phyloP scores from a whole-genome alignment of 2,329 filamentous ascomycete genomes.

The Ophiostoma tasmaniense region DNA sequence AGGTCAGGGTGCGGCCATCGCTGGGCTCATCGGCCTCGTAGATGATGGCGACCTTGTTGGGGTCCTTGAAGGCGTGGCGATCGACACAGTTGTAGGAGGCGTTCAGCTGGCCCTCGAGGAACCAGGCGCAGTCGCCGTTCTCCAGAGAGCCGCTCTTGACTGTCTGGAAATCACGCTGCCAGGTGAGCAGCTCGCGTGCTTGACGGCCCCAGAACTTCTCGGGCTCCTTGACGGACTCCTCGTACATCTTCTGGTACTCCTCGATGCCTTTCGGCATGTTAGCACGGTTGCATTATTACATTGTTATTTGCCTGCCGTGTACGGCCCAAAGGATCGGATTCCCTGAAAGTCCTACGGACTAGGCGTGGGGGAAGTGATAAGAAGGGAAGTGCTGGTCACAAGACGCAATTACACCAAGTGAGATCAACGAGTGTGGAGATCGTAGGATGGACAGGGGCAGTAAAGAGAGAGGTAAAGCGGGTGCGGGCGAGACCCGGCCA shows the following conservation, averaged over 20 bases:
- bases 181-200: constrained; percentile 82
- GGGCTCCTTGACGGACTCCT: constrained; percentile 83
- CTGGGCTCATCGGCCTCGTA: constrained; percentile 92
- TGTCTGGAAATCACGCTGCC: constrained; percentile 87
- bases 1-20: constrained; percentile 84
- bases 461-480: background rate
- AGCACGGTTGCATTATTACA: background rate
- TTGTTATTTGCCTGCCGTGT: background rate
- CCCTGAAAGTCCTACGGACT: constrained; percentile 17
- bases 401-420: background rate
- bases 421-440: background rate
- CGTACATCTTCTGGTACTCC: constrained; percentile 60
- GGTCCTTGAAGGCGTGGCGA: constrained; percentile 90
- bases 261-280: constrained; percentile 42
- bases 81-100: constrained; percentile 97
- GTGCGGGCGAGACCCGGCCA: background rate
- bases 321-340: background rate
- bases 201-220: constrained; percentile 81
- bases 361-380: background rate
- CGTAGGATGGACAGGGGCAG: background rate
- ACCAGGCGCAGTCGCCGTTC: constrained; percentile 87
- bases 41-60: constrained; percentile 89
- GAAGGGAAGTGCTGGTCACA: background rate
- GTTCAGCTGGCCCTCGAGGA: constrained; percentile 85
- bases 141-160: constrained; percentile 68